Evolutionary conservation across 148 eudicot species (phyloP), one percentile per base, ranked within the genome.

Genomic region (Selenicereus undatus): DNA sequence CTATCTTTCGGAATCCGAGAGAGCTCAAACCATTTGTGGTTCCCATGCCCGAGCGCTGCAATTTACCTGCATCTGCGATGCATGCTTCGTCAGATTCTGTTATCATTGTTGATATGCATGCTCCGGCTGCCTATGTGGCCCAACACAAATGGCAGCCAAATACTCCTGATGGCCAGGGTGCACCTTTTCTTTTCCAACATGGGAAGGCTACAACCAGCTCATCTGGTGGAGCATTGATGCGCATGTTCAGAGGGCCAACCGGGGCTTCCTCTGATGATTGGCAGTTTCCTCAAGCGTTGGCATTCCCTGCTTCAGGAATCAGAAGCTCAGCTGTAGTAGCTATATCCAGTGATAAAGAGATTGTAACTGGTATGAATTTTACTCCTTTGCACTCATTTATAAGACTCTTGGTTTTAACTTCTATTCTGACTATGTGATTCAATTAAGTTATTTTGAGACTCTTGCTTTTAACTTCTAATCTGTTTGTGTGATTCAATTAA

Each of bases 101-200:
- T 75, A 64, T 97, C 60, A 89, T 91, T 81, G 97, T 88, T 65
- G 97, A 97, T 87, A 84, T 82, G 42, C 90, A 91, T 83, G 99
- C 95, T 75, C 99, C 99, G 60, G 94, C 97, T 75, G 98, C 97
- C 76, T 94, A 87, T 82, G 88, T 97, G 83, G 99, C 95, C 43
- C 95, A 94, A 48, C 99, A 97, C 84, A 97, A 91, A 83, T 97
- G 99, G 99, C 99, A 94, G 85, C 99, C 99, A 78, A 92, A 97
- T 86, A 94, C 99, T 58, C 98, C 98, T 54, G 99, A 94, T 90
- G 98, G 94, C 66, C 93, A 89, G 70, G 99, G 97, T 62, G 75
- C 91, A 71, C 99, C 99, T 71, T 97, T 97, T 83, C 91, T 94
- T 80, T 94, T 97, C 83, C 92, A 94, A 78, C 99, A 94, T 81